Base-by-base conservation (phyloP, 805 yeast species). In the Saccharomycopsis fodiens region DNA sequence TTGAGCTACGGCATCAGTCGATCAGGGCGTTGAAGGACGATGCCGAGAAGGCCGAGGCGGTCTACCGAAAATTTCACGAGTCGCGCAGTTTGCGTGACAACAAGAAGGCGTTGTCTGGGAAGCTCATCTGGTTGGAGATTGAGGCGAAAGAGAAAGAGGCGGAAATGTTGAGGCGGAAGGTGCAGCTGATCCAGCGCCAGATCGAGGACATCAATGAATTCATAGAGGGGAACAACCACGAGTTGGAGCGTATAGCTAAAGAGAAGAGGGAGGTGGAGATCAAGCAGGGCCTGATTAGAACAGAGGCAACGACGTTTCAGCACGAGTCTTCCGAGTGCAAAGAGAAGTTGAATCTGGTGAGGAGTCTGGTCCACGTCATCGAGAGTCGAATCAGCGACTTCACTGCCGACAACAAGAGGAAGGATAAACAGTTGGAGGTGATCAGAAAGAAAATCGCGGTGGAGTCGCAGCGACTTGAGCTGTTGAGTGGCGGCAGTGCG, bases 91-190 rank as follows among this genome's bases (percentile, higher is more conserved):
- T 69, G 44, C 59, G 66, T 48, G 57, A 67, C 40, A 57, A 60
- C 52, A 66, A 70, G 55, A 59, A 64, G 35, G 41, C 65, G 32
- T 50, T 71, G 2, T 68, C 71, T 38, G 81, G 78, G 12, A 75
- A 73, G 52, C 62, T 68, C 22, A 54, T 69, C 19, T 76, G 79
- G 78, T 57, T 73, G 40, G 72, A 72, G 46, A 66, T 63, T 25
- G 55, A 50, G 3, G 55, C 53, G 7, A 55, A 56, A 15, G 60
- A 62, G 43, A 43, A 52, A 39, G 63, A 66, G 21, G 40, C 35
- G 4, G 35, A 41, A 16, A 46, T 39, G 35, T 41, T 50, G 21
- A 20, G 46, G 15, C 37, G 48, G 10, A 44, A 52, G 13, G 48
- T 54, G 16, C 56, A 50, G 1, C 42, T 52, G 34, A 34, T 44